A percentile compares a stretch with the other conserved stretches of the same genome.
Conservation (phyloP, 371 early-diverging fungal genomes). For the Smittium culicis region DNA sequence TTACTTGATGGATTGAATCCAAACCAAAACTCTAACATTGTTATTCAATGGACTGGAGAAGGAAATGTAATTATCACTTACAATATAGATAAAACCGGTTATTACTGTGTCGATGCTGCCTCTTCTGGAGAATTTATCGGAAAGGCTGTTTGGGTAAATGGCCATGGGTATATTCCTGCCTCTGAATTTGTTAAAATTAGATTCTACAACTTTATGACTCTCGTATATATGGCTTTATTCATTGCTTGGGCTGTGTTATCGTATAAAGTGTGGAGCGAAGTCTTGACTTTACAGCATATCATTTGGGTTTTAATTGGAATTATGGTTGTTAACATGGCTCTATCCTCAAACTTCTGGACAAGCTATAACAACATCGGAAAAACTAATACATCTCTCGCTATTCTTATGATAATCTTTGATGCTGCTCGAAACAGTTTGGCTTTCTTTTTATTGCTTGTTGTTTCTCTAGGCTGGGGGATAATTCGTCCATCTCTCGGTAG, state of each 20-base stretch:
- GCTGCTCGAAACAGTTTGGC: slow-evolving; percentile 82
- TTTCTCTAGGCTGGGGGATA: slow-evolving; percentile 90
- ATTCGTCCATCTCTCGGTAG: slow-evolving; percentile 74
- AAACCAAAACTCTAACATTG: neutral
- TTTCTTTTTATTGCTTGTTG: slow-evolving; percentile 88
- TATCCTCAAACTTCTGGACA: slow-evolving; percentile 75
- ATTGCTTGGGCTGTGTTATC: slow-evolving; percentile 59
- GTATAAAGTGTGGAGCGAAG: slow-evolving; percentile 67
- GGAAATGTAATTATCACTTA: slow-evolving; percentile 23
- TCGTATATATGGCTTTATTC: slow-evolving; percentile 58
- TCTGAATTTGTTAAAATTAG: slow-evolving; percentile 72
- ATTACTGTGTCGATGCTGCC: slow-evolving; percentile 29
- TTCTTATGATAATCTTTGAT: slow-evolving; percentile 51
- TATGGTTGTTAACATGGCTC: slow-evolving; percentile 68
- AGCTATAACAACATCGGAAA: slow-evolving; percentile 53
- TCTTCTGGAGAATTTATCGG: slow-evolving; percentile 35
- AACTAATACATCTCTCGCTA: slow-evolving; percentile 35
- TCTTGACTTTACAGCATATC: slow-evolving; percentile 79
- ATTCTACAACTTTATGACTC: slow-evolving; percentile 51
- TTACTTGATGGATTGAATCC: slow-evolving; percentile 16
- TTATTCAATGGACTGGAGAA: slow-evolving; percentile 19
- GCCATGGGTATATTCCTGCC: slow-evolving; percentile 72
- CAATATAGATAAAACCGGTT: slow-evolving; percentile 27
- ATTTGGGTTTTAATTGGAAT: slow-evolving; percentile 70
- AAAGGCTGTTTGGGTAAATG: slow-evolving; percentile 52